Base-by-base conservation (phyloP, 1,139 yeast genomes). In the Debaryomyces sp. region DNA sequence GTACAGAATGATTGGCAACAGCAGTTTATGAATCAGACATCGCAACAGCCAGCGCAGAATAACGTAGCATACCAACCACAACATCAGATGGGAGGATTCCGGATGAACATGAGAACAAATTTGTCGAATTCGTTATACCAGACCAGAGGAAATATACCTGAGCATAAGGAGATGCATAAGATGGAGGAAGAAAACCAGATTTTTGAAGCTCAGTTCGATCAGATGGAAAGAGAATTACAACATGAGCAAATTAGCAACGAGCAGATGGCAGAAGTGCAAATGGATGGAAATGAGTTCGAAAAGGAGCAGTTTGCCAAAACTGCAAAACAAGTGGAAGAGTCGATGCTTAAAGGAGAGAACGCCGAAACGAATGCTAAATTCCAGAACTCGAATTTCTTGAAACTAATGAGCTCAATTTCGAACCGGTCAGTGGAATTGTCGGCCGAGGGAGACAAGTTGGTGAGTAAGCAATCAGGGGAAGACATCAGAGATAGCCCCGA, bases 281-380 rank as follows among this genome's bases (percentile, higher is more conserved):
- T 49, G 17, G 42, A 50, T 13, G 56, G 48, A 9, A 49, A 52
- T 35, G 60, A 61, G 12, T 43, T 41, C 4, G 75, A 71, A 18
- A 70, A 71, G 51, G 71, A 71, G 36, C 62, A 65, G 52, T 75
- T 76, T 62, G 80, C 80, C 8, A 61, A 64, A 45, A 68, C 78
- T 0, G 81, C 81, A 1, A 57, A 65, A 38, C 63, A 67, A 50
- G 77, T 75, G 7, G 70, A 72, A 39, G 57, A 57, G n/a, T 62
- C 77, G 12, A 68, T 76, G 67, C 52, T 60, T 26, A 54, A 51
- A 22, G 54, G 64, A 6, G 52, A 54, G 41, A 55, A 55, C 43
- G 56, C 62, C 24, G 70, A 63, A 27, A 69, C 69, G 52, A 59
- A 57, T 12, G 56, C 59, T 15, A 76, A 75, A 58, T 66, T 76